A percentile compares a stretch with the other conserved stretches of the same genome.
These are phyloP conservation scores for Trichoderma virens DNA, from an alignment of 495 filamentous ascomycete genomes.

Conservation along the genomic window DNA sequence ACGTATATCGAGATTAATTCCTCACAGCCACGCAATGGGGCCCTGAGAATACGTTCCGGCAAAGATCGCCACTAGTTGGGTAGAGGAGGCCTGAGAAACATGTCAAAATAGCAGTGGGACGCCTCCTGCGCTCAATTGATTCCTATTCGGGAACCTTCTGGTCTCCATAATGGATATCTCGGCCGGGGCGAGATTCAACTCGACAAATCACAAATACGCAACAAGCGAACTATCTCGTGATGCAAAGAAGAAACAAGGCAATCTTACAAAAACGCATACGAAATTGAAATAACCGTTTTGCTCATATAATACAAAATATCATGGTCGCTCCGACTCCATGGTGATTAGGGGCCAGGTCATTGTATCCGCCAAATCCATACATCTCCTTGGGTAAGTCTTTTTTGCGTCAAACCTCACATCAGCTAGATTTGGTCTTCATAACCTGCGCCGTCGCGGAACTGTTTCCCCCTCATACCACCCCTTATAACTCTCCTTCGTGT, in stretches of 20 bases:
- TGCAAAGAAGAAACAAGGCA: not conserved
- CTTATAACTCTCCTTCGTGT: not conserved
- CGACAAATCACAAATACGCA: not conserved
- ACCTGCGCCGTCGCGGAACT: not conserved
- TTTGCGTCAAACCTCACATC: not conserved
- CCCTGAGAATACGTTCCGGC: no score
- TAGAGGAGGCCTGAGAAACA: no score
- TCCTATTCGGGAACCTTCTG: not conserved
- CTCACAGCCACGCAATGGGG: not conserved
- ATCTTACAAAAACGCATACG: not conserved
- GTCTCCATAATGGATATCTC: not conserved
- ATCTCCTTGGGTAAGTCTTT: not conserved
- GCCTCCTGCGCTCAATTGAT: no score
- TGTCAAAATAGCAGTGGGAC: no score
- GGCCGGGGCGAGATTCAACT: not conserved
- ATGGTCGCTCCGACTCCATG: constrained; percentile 6
- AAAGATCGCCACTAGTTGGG: no score
- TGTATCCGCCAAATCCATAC: constrained; percentile 1
- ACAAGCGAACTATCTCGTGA: not conserved
- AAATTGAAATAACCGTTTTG: not conserved
- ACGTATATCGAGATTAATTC: not conserved
- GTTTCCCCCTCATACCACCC: not conserved
- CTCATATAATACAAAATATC: constrained; percentile 8
- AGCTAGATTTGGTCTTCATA: not conserved
- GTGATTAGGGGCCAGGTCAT: not conserved